Base-by-base conservation (phyloP, 768 basidiomycete genomes). In the Dioszegia hungarica region DNA sequence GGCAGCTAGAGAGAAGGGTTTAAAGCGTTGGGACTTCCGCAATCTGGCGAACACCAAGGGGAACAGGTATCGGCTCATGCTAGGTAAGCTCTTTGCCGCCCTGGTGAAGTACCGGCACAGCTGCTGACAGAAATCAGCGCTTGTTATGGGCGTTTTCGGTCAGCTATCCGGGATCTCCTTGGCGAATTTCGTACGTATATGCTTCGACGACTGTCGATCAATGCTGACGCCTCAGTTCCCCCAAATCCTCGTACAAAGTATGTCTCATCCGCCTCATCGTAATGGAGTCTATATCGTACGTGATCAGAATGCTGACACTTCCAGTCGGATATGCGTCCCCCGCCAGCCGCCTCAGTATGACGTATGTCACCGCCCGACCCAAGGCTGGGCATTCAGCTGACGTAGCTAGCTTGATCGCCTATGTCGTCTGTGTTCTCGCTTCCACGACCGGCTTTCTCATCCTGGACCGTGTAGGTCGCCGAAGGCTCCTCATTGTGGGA, bases 321-420 rank as follows among this genome's bases (percentile, higher is more conserved):
- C 1, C 40, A 68, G 67, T 68, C 37, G 67, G 67, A 2, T 59
- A 65, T 33, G 50, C 38, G 17, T 60, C 56, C 28, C 59, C 60
- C 1, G 37, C 50, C 15, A 24, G 27, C 10, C 67, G 62, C 29
- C 61, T 68, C 19, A 52, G 64, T 45, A 68, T 68, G 67, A 64
- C 58, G 67, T 65, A 50, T 31, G 63, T 53, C 2, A 15, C 39
- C 24, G 24, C 11, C 15, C 22, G 40, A 15, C 39, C 29, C 11
- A 31, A 8, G 28, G 31, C 43, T 31, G 19, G 5, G 12, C 38
- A 31, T 45, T n/a, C n/a, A n/a, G 34, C 2, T 22, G 3, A 14
- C 33, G 17, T 45, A 19, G 10, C 20, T 38, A 54, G 52, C 22
- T 40, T 54, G 20, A 31, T 43, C 28, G 40, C 52, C 20, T 15